A percentile compares a stretch with the other conserved stretches of the same genome.
Evolutionary conservation across 345 rosid genomes (phyloP).

Genomic region (Brassica juncea): DNA sequence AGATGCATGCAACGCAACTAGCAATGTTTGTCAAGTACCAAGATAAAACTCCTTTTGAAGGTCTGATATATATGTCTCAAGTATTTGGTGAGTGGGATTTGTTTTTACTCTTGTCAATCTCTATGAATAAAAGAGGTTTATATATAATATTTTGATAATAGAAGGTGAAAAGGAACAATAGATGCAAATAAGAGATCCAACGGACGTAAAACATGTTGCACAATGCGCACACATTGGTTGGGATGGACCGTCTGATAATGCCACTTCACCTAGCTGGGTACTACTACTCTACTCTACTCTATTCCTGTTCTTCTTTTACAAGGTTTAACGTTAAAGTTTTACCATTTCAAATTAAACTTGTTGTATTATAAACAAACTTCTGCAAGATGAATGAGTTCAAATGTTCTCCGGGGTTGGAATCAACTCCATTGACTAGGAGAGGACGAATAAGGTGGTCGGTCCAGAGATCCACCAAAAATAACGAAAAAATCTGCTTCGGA

Average conservation of each 20-base stretch:
- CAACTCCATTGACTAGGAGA: neutral
- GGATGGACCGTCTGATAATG: slow-evolving; percentile 48
- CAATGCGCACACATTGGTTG: slow-evolving; percentile 61
- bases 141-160: no score
- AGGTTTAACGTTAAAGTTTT: neutral
- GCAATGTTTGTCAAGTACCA: neutral
- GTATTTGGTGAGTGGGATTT: no score
- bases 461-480: slow-evolving; percentile 30
- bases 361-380: neutral
- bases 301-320: neutral
- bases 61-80: slow-evolving; percentile 12
- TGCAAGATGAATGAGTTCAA: slow-evolving; percentile 21
- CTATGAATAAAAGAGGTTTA: no score
- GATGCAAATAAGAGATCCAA: no score
- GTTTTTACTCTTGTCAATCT: no score
- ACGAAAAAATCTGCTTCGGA: slow-evolving; percentile 23
- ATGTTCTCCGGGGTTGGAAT: neutral
- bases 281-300: neutral
- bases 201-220: slow-evolving; percentile 49
- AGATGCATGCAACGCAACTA: neutral
- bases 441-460: slow-evolving; percentile 18
- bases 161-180: no score
- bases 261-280: slow-evolving; percentile 26
- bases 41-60: neutral
- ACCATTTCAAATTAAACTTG: neutral